Evolutionary conservation across 768 basidiomycete genomes (phyloP), one percentile per base, ranked within the genome.

Genomic region (Phaeotremella fagi): DNA sequence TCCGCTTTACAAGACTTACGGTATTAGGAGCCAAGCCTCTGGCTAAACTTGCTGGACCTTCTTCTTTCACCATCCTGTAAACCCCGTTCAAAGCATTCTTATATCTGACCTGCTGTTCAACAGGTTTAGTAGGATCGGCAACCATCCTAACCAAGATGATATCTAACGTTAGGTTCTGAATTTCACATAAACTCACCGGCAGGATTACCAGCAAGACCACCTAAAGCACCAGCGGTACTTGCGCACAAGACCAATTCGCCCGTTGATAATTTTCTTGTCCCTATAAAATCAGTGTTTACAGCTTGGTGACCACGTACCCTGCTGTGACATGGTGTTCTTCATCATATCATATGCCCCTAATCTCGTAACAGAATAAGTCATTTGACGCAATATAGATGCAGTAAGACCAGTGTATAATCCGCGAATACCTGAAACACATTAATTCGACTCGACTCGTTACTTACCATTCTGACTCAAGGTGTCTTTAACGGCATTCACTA

Each of bases 331-430:
- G 25, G 29, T 41, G 26, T 49, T 45, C 56, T 74, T 74, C 43
- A 70, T 50, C 31, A 58, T 52, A 27, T 74, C 70, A 46, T 74
- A 74, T 3, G 70, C 70, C n/a, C 70, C 72, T 42, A 74, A 50
- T 23, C 72, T 54, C 42, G 63, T 68, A 18, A 63, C 58, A 15
- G 52, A 60, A 51, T 71, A 68, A 15, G 66, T 68, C 64, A 66
- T 60, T 45, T 68, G 66, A 45, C 72, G 66, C 25, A 74, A 63
- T 23, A 74, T 61, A 1, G 66, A 66, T 2, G 70, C 72, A 15
- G 68, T 62, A 18, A 72, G 55, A 43, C 72, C 72, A 26, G 68
- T 68, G 52, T 71, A 74, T 36, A 71, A 54, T 0, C 72, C 72
- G 43, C 66, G 52, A 11, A 72, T 51, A 48, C 72, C 72, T 68